phyloP scores from a whole-genome alignment of 805 yeast species.

The Saturnispora ahearnii region DNA sequence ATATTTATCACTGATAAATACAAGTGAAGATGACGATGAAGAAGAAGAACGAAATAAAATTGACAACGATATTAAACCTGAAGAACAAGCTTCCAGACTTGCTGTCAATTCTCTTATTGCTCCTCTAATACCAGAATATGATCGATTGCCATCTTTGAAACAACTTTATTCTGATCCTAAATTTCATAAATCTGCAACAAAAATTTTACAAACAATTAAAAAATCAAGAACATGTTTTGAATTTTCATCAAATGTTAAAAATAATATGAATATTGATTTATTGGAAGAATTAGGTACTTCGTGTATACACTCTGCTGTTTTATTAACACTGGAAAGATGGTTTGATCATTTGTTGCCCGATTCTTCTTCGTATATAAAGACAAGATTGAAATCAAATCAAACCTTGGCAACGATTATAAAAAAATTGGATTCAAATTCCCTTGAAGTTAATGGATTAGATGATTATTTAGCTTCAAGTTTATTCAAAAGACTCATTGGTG shows the following conservation, averaged over 20 bases:
- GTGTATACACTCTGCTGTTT: slow-evolving; percentile 44
- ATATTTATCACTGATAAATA: not conserved
- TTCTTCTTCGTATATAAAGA: slow-evolving; percentile 42
- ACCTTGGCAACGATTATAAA: slow-evolving; percentile 38
- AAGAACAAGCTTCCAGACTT: slow-evolving; percentile 30
- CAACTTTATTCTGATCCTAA: slow-evolving; percentile 21
- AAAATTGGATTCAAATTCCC: slow-evolving; percentile 34
- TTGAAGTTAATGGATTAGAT: slow-evolving; percentile 29
- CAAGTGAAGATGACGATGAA: not conserved
- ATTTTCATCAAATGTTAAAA: slow-evolving; percentile 20
- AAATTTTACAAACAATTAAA: slow-evolving; percentile 40
- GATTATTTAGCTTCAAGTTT: slow-evolving; percentile 48
- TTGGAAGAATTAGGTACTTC: slow-evolving; percentile 50
- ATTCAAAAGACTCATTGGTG: slow-evolving; percentile 53
- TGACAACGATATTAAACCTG: slow-evolving; percentile 7
- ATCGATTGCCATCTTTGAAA: slow-evolving; percentile 21
- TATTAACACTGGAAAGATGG: slow-evolving; percentile 56
- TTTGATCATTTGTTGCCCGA: slow-evolving; percentile 45
- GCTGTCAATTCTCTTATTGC: slow-evolving; percentile 41
- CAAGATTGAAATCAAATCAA: slow-evolving; percentile 29
- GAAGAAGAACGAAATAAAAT: not conserved
- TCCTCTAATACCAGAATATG: slow-evolving; percentile 25
- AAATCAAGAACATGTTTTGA: slow-evolving; percentile 56
- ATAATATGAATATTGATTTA: slow-evolving; percentile 30
- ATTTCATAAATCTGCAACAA: slow-evolving; percentile 20